Evolutionary conservation across 371 early-diverging fungal genomes (phyloP).

Genomic region (Mucor ambiguus): DNA sequence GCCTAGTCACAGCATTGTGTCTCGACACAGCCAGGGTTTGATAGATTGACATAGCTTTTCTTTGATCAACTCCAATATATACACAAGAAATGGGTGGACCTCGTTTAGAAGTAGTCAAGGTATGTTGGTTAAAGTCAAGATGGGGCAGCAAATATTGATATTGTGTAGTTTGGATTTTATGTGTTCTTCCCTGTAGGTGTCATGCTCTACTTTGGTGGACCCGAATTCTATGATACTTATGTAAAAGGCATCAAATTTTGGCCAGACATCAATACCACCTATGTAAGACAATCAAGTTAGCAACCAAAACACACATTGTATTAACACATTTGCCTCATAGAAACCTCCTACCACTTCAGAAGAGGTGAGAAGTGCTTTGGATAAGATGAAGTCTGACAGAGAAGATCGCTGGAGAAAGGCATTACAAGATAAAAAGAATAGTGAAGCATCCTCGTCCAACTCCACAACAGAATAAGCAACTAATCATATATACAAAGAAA

Average conservation of each 20-base stretch:
- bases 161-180: conserved; percentile 53
- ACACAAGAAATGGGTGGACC: conserved; percentile 48
- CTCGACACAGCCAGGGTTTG: conserved; percentile 2
- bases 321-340: conserved; percentile 11
- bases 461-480: background rate
- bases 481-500: background rate
- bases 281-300: conserved; percentile 26
- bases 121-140: conserved; percentile 4
- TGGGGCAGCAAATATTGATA: background rate
- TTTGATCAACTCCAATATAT: background rate
- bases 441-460: conserved; percentile 9
- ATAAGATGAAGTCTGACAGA: conserved; percentile 45
- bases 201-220: conserved; percentile 61
- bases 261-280: conserved; percentile 50
- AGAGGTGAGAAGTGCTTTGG: conserved; percentile 41
- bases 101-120: conserved; percentile 53
- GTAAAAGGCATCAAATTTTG: conserved; percentile 56
- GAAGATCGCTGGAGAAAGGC: conserved; percentile 54
- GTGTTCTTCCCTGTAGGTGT: conserved; percentile 56
- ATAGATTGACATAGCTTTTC: background rate
- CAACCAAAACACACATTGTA: background rate
- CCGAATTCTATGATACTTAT: conserved; percentile 51
- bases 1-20: background rate
- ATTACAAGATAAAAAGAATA: conserved; percentile 24
- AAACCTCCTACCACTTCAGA: conserved; percentile 53